These are phyloP conservation scores for Globisporangium cylindrosporum DNA, from an alignment of 352 stramenopile genomes.

Conservation along the genomic window DNA sequence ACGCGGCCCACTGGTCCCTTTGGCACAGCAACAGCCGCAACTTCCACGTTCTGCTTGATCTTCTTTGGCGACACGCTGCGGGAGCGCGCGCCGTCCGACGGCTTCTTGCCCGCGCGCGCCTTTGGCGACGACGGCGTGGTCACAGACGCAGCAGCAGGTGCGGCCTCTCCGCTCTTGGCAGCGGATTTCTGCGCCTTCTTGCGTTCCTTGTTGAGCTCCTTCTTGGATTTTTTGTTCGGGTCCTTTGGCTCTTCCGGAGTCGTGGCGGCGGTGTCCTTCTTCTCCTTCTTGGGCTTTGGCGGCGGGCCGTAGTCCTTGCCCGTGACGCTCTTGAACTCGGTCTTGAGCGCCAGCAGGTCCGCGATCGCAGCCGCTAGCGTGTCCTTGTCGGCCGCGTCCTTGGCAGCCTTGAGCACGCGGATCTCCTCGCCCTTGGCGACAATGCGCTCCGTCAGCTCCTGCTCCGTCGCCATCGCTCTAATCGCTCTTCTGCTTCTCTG, in stretches of 20 bases:
- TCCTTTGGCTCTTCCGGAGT: conserved; percentile 28
- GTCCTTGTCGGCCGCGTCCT: conserved; percentile 48
- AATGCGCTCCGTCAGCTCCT: conserved; percentile 57
- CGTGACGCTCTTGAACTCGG: conserved; percentile 71
- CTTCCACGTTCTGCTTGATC: conserved; percentile 32
- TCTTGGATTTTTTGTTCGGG: conserved; percentile 78
- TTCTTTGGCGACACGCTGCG: conserved; percentile 6
- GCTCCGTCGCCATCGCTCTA: conserved; percentile 44
- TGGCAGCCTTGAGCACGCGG: conserved; percentile 60
- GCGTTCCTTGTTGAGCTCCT: conserved; percentile 87
- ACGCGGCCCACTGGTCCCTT: conserved; percentile 28
- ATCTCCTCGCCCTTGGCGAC: conserved; percentile 67
- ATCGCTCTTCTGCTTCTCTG: background rate
- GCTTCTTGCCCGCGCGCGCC: conserved; percentile 1
- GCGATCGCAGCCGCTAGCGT: conserved; percentile 49
- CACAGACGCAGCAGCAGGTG: conserved; percentile 4
- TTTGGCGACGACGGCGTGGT: conserved; percentile 9
- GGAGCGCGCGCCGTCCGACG: conserved; percentile 5
- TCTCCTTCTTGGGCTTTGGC: conserved; percentile 61
- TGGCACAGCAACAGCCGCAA: conserved; percentile 6
- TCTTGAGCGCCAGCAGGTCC: conserved; percentile 68
- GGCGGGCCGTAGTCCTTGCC: conserved; percentile 71
- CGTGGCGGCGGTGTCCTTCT: conserved; percentile 33
- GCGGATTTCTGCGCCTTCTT: conserved; percentile 83
- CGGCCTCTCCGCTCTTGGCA: conserved; percentile 48